phyloP scores from a whole-genome alignment of 306 rosid species.

The Cicer bijugum region DNA sequence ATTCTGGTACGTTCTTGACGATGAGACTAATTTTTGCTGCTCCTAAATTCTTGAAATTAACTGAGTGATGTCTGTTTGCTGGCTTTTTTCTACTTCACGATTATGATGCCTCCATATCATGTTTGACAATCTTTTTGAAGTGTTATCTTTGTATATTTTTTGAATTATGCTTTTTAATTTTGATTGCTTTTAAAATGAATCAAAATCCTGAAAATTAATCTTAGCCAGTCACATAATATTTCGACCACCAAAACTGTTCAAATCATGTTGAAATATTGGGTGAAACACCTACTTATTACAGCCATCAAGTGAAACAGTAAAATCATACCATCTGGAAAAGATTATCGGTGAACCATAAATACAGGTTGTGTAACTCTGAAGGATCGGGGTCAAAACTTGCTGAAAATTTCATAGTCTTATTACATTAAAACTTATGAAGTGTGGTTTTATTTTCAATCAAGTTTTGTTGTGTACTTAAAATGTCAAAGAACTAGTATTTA shows the following conservation, averaged over 20 bases:
- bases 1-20: conserved; percentile 68
- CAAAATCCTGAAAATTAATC: conserved; percentile 4
- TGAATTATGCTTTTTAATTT: conserved; percentile 21
- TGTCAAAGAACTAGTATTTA: not conserved
- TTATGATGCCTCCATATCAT: conserved; percentile 24
- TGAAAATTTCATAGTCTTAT: not conserved
- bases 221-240: conserved; percentile 22
- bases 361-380: conserved; percentile 5
- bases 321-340: not conserved
- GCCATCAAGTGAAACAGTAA: not conserved
- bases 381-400: conserved; percentile 6
- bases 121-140: conserved; percentile 25
- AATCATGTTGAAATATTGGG: conserved; percentile 16
- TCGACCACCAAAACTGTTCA: not conserved
- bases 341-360: not conserved
- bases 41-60: conserved; percentile 32
- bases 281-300: not conserved
- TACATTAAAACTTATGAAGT: not conserved
- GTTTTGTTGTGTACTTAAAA: not conserved
- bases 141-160: conserved; percentile 3
- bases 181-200: conserved; percentile 21
- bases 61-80: conserved; percentile 27
- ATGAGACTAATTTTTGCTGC: conserved; percentile 37
- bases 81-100: not conserved
- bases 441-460: not conserved